Evolutionary conservation across 768 basidiomycete species (phyloP).

Genomic region (Tephrocybe sp.): DNA sequence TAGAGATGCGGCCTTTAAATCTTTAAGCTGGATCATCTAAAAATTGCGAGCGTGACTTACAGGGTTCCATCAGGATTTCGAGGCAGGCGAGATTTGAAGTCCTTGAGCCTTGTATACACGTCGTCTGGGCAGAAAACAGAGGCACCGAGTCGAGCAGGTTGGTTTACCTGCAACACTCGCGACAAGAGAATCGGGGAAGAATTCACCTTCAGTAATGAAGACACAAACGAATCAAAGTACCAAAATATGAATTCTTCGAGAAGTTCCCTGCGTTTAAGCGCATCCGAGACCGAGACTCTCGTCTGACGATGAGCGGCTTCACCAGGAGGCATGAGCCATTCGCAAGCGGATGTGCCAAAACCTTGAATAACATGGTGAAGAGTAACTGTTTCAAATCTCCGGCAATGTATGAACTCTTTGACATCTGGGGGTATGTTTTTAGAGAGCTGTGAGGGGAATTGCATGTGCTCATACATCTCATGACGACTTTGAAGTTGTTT

Average conservation of each 20-base stretch:
- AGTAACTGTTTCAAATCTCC: slow-evolving; percentile 79
- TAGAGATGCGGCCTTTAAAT: slow-evolving; percentile 75
- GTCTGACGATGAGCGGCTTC: slow-evolving; percentile 34
- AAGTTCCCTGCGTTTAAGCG: slow-evolving; percentile 74
- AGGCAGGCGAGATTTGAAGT: slow-evolving; percentile 56
- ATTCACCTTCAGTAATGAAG: slow-evolving; percentile 71
- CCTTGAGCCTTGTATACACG: slow-evolving; percentile 71
- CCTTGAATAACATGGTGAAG: slow-evolving; percentile 77
- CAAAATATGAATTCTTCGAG: slow-evolving; percentile 90
- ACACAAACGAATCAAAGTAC: slow-evolving; percentile 86
- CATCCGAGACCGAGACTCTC: slow-evolving; percentile 62
- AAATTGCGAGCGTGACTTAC: slow-evolving; percentile 35
- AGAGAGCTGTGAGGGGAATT: neutral
- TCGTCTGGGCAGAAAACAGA: slow-evolving; percentile 84
- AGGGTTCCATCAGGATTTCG: slow-evolving; percentile 41
- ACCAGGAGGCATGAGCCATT: slow-evolving; percentile 66
- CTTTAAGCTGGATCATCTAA: neutral
- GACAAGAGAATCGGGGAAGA: too few relatives aligned
- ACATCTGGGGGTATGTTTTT: slow-evolving; percentile 46
- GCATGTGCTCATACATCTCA: slow-evolving; percentile 43
- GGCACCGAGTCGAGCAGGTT: slow-evolving; percentile 66
- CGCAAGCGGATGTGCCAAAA: slow-evolving; percentile 70
- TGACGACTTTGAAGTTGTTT: slow-evolving; percentile 58
- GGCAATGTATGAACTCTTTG: slow-evolving; percentile 65
- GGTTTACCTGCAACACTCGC: slow-evolving; percentile 53